Evolutionary conservation across 257 asterid species (phyloP), one percentile per base, ranked within the genome.

Genomic region (Jacaranda copaia): DNA sequence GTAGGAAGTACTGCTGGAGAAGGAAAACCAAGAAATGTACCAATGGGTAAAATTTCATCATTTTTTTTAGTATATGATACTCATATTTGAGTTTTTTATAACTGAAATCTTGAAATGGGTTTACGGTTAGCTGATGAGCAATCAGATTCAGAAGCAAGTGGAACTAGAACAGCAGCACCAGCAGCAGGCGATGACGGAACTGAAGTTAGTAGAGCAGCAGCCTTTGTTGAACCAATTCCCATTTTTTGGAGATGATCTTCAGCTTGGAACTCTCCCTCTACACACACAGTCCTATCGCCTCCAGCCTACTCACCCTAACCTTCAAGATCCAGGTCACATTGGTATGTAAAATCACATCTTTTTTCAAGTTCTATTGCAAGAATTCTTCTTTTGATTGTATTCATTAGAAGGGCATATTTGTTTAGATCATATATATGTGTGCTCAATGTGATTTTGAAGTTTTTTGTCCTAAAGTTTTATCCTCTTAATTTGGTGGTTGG

Each of bases 11-110:
- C 51, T 87, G 77, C 81, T 91, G 88, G 93, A 86, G 88, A 89
- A 88, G 83, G 97, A 93, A 70, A 91, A 93, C 75, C 91, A 93
- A 81, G 96, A 89, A 5, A 91, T 91, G 89, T 87, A 83, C 77
- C 89, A 86, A 4, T 93, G 96, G 97, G 98, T 93, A 15, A 13
- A 5, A 4, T 8, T 38, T 36, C 60, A 62, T 74, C 0, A 39
- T 13, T 51, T 63, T 49, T 3, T 59, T 68, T 40, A 40, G 0
- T 40, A 4, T 4, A 40, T 40, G 3, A 40, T 40, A 4, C 45
- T 46, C 46, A 3, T 52, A 16, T 13, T 52, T 13, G 15, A 12
- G 3, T 52, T 52, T 0, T 0, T 52, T 52, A 12, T 12, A n/a
- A 36, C 15, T 55, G 3, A 14, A 5, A 10, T 8, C 35, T 4